Conservation (phyloP, 2,329 filamentous ascomycete species). For the Cordyceps militaris region DNA sequence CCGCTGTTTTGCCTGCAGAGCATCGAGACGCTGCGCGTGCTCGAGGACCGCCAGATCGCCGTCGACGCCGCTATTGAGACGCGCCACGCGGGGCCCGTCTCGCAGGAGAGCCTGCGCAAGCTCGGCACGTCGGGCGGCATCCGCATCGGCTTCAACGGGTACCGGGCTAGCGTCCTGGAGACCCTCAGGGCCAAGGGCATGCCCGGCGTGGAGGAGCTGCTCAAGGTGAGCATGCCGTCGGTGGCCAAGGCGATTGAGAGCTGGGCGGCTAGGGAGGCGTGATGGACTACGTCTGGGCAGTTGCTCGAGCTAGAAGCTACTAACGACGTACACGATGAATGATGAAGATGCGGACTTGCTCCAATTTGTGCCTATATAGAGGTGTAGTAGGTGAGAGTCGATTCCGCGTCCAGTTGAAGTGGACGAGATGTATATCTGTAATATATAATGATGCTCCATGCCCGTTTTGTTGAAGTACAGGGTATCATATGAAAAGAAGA, state of each 20-base stretch:
- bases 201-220: constrained; percentile 59
- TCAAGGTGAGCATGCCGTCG: constrained; percentile 77
- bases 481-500: constrained; percentile 26
- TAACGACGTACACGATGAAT: neutral
- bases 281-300: neutral
- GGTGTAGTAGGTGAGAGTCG: neutral
- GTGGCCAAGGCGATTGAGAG: constrained; percentile 44
- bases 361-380: neutral
- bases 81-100: constrained; percentile 62
- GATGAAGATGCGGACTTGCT: neutral
- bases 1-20: constrained; percentile 50
- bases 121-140: constrained; percentile 60
- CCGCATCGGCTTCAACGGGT: constrained; percentile 63
- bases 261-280: neutral
- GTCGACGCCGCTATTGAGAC: constrained; percentile 32
- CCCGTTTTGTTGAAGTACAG: constrained; percentile 27
- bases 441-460: neutral
- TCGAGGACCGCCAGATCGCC: constrained; percentile 49
- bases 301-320: neutral
- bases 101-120: constrained; percentile 55
- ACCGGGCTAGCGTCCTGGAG: constrained; percentile 63
- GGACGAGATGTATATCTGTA: constrained; percentile 17
- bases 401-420: constrained; percentile 25
- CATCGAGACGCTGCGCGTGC: constrained; percentile 45
- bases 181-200: constrained; percentile 59